phyloP scores from a whole-genome alignment of 2,329 filamentous ascomycete genomes.

The Talaromyces verruculosus region DNA sequence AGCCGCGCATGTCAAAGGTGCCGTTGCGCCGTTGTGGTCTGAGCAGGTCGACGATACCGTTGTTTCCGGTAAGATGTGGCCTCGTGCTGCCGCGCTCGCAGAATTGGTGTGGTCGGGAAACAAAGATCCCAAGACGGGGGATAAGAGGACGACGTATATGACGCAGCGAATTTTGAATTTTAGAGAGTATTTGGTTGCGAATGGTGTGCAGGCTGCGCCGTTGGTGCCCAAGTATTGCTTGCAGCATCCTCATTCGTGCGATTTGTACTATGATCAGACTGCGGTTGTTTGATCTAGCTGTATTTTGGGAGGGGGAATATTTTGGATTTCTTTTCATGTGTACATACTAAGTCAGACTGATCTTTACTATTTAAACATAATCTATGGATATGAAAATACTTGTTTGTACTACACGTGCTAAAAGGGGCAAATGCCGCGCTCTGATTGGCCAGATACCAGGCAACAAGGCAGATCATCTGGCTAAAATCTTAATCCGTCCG shows the following conservation, averaged over 20 bases:
- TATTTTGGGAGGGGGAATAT: neutral
- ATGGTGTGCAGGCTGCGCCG: conserved; percentile 52
- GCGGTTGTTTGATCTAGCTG: neutral
- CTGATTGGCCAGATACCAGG: neutral
- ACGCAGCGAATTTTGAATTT: conserved; percentile 61
- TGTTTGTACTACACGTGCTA: neutral
- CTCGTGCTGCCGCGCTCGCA: conserved; percentile 56
- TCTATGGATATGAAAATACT: neutral
- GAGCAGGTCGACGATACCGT: conserved; percentile 58
- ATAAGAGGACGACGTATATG: conserved; percentile 54
- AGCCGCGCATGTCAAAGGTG: conserved; percentile 53
- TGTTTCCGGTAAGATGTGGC: conserved; percentile 56
- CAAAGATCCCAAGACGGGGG: conserved; percentile 46
- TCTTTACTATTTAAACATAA: conserved; percentile 1
- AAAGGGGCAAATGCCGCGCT: neutral
- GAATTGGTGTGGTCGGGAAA: conserved; percentile 60
- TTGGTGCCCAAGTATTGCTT: conserved; percentile 60
- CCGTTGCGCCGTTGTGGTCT: conserved; percentile 53
- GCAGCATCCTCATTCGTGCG: conserved; percentile 59
- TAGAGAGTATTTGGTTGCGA: conserved; percentile 59
- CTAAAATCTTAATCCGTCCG: neutral
- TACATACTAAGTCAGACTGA: conserved; percentile 1
- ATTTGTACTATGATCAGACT: conserved; percentile 54
- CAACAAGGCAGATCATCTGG: neutral
- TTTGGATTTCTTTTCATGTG: neutral